phyloP scores from a whole-genome alignment of 2,329 filamentous ascomycete species.

The Sporothrix sp. region DNA sequence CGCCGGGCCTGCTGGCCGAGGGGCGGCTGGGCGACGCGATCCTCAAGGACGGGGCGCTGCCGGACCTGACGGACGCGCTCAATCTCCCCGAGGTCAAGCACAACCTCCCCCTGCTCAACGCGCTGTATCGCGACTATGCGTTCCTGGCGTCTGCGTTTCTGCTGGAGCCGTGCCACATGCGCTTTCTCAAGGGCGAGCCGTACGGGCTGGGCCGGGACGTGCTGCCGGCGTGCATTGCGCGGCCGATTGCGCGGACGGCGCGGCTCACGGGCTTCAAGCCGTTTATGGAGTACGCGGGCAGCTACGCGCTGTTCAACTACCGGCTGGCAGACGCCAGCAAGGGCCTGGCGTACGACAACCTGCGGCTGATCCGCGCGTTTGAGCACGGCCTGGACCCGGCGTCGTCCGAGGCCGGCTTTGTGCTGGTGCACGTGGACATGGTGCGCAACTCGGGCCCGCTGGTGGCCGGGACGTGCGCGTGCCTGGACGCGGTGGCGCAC shows the following conservation, averaged over 20 bases:
- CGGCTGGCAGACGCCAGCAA: slow-evolving; percentile 44
- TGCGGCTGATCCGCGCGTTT: slow-evolving; percentile 83
- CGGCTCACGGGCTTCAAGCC: slow-evolving; percentile 84
- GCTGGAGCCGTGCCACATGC: slow-evolving; percentile 81
- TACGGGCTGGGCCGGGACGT: slow-evolving; percentile 71
- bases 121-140: slow-evolving; percentile 82
- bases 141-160: slow-evolving; percentile 85
- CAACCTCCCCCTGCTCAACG: slow-evolving; percentile 72
- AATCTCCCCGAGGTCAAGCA: slow-evolving; percentile 53
- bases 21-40: slow-evolving; percentile 68
- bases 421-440: slow-evolving; percentile 95
- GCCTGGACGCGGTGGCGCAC: slow-evolving; percentile 42
- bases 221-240: slow-evolving; percentile 64
- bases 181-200: slow-evolving; percentile 56
- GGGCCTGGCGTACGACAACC: slow-evolving; percentile 54
- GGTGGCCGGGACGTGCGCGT: slow-evolving; percentile 59
- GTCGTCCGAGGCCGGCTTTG: slow-evolving; percentile 89
- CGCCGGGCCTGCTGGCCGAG: slow-evolving; percentile 65
- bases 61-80: slow-evolving; percentile 64
- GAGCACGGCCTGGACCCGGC: slow-evolving; percentile 77
- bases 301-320: slow-evolving; percentile 61
- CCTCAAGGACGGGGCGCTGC: slow-evolving; percentile 50
- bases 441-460: slow-evolving; percentile 74
- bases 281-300: slow-evolving; percentile 78
- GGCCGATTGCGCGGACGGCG: slow-evolving; percentile 74